Evolutionary conservation across 805 yeast species (phyloP).

Genomic region (Naumovozyma dairenensis): DNA sequence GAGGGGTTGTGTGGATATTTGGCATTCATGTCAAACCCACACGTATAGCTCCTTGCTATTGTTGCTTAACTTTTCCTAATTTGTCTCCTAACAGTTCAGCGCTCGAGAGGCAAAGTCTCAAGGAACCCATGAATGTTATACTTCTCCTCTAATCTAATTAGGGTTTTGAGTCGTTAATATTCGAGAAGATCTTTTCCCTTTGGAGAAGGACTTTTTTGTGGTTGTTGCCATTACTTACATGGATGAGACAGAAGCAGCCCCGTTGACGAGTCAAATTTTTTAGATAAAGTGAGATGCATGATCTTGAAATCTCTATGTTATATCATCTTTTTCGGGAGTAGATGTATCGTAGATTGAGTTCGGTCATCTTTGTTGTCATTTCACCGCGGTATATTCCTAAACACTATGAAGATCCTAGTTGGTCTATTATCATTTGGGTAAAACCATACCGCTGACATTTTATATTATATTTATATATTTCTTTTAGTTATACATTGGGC

Average conservation of each 20-base stretch:
- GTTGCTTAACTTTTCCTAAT: conserved; percentile 24
- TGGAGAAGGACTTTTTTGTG: conserved; percentile 26
- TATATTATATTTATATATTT: conserved; percentile 6
- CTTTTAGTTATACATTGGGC: too few relatives aligned
- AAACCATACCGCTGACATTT: conserved; percentile 98
- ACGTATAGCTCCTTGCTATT: conserved; percentile 24
- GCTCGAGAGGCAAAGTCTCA: conserved; percentile 54
- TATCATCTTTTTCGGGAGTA: conserved; percentile 19
- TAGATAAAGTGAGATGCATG: conserved; percentile 49
- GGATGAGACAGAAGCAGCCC: conserved; percentile 80
- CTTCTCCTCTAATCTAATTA: conserved; percentile 29
- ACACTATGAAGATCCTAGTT: conserved; percentile 88
- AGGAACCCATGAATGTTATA: conserved; percentile 17
- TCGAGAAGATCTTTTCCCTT: not conserved
- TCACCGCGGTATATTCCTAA: conserved; percentile 98
- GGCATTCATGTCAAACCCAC: conserved; percentile 10
- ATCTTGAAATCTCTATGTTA: conserved; percentile 30
- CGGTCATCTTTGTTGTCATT: conserved; percentile 46
- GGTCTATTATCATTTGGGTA: conserved; percentile 97
- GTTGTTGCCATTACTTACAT: conserved; percentile 42
- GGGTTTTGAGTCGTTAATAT: conserved; percentile 25
- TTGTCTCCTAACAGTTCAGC: conserved; percentile 48
- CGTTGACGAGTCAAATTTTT: conserved; percentile 79
- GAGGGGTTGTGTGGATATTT: conserved; percentile 20
- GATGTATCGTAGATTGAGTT: conserved; percentile 38